Evolutionary conservation across 225 moss, liverwort and hornwort genomes (phyloP).

Genomic region (Sphagnum contortum): DNA sequence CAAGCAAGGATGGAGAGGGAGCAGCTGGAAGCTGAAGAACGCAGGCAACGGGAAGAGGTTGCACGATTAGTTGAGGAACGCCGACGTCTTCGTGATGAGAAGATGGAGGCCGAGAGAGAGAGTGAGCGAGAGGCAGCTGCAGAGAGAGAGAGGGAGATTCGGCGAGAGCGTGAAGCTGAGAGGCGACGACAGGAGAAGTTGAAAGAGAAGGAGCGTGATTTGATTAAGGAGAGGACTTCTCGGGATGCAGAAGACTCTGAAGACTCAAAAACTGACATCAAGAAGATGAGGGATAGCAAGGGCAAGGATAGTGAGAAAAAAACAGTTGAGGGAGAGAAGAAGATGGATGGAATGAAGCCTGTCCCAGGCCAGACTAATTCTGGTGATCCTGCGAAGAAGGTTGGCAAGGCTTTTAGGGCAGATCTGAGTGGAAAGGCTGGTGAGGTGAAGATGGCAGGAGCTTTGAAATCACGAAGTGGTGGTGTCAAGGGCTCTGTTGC

Average conservation of each 20-base stretch:
- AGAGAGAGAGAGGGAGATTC: constrained; percentile 56
- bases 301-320: constrained; percentile 24
- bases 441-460: constrained; percentile 15
- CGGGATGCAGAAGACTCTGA: constrained; percentile 37
- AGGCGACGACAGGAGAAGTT: constrained; percentile 59
- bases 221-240: constrained; percentile 32
- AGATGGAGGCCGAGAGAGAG: constrained; percentile 61
- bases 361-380: constrained; percentile 3
- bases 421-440: constrained; percentile 10
- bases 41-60: constrained; percentile 77
- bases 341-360: constrained; percentile 19
- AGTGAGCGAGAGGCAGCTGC: constrained; percentile 63
- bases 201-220: constrained; percentile 51
- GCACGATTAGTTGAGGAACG: constrained; percentile 73
- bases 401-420: constrained; percentile 10
- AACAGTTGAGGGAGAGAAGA: constrained; percentile 38
- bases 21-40: constrained; percentile 75
- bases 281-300: constrained; percentile 36
- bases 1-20: constrained; percentile 66
- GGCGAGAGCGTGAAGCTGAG: constrained; percentile 59
- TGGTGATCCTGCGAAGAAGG: constrained; percentile 12
- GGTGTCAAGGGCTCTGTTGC: constrained; percentile 16
- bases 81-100: constrained; percentile 65
- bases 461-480: constrained; percentile 14
- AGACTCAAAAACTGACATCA: constrained; percentile 35